Percentiles rank a stretch among this genome's conserved stretches.
phyloP scores from a whole-genome alignment of 768 basidiomycete genomes.

The Tulasnella sp. region DNA sequence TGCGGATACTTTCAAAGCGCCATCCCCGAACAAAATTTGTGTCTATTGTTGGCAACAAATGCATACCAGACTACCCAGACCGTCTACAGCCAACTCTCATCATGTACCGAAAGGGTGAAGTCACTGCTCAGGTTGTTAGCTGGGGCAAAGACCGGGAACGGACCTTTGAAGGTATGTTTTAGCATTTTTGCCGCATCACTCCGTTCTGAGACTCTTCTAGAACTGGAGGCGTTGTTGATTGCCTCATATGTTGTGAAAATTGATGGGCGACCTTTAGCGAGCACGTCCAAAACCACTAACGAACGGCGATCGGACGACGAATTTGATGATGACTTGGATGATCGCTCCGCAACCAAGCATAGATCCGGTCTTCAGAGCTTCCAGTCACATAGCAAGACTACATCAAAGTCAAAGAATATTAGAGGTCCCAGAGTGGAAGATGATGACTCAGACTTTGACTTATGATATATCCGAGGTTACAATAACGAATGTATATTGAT shows the following conservation, averaged over 20 bases:
- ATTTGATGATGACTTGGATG: constrained; percentile 36
- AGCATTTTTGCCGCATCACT: not conserved
- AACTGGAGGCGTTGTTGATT: constrained; percentile 53
- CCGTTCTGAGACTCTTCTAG: constrained; percentile 16
- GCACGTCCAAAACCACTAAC: constrained; percentile 2
- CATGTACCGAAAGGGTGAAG: constrained; percentile 84
- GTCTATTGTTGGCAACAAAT: constrained; percentile 86
- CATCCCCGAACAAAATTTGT: constrained; percentile 93
- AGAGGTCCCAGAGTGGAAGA: constrained; percentile 38
- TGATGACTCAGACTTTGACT: constrained; percentile 62
- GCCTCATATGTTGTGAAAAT: constrained; percentile 44
- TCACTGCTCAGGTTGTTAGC: constrained; percentile 69
- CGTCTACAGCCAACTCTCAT: constrained; percentile 82
- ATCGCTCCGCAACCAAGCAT: constrained; percentile 40
- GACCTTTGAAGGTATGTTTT: constrained; percentile 52
- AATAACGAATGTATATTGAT: too few relatives aligned
- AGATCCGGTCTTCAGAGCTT: constrained; percentile 38
- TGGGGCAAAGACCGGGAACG: constrained; percentile 75
- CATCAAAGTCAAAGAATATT: constrained; percentile 47
- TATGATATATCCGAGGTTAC: constrained; percentile 28
- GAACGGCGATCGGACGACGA: constrained; percentile 32
- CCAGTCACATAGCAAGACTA: constrained; percentile 39
- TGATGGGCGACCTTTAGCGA: constrained; percentile 15
- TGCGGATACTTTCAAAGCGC: constrained; percentile 58
- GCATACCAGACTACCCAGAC: constrained; percentile 93